Evolutionary conservation across 2,329 filamentous ascomycete species (phyloP).

Genomic region (Fusarium tricinctum): DNA sequence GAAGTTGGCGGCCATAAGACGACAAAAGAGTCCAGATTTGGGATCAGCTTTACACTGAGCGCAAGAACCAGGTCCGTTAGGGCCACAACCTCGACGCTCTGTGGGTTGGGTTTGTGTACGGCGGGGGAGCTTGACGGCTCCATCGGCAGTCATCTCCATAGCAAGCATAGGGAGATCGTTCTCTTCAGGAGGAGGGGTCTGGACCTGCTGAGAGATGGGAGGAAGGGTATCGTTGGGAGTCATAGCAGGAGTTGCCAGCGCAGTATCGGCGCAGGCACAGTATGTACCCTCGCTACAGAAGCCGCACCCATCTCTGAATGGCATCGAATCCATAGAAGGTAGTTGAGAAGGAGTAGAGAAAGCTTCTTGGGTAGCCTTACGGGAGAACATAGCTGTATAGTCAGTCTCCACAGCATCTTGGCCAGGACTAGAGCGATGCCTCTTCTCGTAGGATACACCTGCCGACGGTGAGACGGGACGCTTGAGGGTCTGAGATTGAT

Average conservation of each 20-base stretch:
- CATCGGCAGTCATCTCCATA: slow-evolving; percentile 71
- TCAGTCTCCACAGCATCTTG: slow-evolving; percentile 78
- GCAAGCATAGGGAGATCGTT: slow-evolving; percentile 68
- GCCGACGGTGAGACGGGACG: slow-evolving; percentile 63
- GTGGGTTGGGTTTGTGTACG: slow-evolving; percentile 52
- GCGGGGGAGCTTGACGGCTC: slow-evolving; percentile 71
- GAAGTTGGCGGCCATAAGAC: slow-evolving; percentile 79
- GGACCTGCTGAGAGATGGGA: slow-evolving; percentile 62
- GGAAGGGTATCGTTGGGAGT: slow-evolving; percentile 58
- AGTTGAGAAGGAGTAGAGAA: slow-evolving; percentile 54
- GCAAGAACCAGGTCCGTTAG: slow-evolving; percentile 82
- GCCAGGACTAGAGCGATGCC: slow-evolving; percentile 59
- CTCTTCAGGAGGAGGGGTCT: slow-evolving; percentile 73
- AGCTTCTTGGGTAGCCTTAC: slow-evolving; percentile 55
- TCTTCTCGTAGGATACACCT: slow-evolving; percentile 66
- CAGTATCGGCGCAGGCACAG: slow-evolving; percentile 81
- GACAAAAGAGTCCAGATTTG: slow-evolving; percentile 85
- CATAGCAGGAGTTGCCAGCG: slow-evolving; percentile 58
- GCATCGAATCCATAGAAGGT: slow-evolving; percentile 55
- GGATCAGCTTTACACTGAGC: slow-evolving; percentile 83
- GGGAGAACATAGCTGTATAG: slow-evolving; percentile 76
- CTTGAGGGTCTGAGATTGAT: slow-evolving; percentile 59
- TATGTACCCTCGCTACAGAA: slow-evolving; percentile 88
- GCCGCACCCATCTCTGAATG: slow-evolving; percentile 78
- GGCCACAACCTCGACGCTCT: slow-evolving; percentile 64